Evolutionary conservation across 202 grass and related monocot species (phyloP).

Genomic region (Schoenoplectus tabernaemontani): DNA sequence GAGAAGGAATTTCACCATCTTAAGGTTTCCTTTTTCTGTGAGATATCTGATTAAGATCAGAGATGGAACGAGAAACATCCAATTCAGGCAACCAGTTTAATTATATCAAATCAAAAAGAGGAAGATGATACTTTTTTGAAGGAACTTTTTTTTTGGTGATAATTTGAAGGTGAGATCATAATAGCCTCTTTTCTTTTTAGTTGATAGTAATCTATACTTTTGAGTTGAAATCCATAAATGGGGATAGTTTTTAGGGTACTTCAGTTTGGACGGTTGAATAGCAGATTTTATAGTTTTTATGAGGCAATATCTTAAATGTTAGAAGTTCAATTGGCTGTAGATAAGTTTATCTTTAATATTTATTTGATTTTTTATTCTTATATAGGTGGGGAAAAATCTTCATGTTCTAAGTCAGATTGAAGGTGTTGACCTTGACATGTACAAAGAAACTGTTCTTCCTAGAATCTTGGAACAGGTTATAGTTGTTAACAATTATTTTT

Average conservation of each 20-base stretch:
- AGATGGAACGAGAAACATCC: background rate
- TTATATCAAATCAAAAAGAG: background rate
- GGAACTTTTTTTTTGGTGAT: background rate
- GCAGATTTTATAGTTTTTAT: background rate
- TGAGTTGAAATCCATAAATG: background rate
- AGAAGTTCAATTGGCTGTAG: background rate
- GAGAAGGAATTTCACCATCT: background rate
- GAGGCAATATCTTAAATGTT: background rate
- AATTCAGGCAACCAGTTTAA: too few relatives aligned
- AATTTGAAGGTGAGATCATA: background rate
- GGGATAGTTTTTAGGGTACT: background rate
- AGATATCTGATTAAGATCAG: background rate
- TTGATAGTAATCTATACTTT: background rate
- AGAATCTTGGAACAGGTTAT: conserved; percentile 94
- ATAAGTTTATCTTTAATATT: background rate
- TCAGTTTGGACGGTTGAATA: background rate
- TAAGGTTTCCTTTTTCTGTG: background rate
- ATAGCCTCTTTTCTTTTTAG: too few relatives aligned
- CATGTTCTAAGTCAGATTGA: conserved; percentile 97
- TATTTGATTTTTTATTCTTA: conserved; percentile 15
- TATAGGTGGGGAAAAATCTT: conserved; percentile 96
- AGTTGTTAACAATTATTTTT: conserved; percentile 15
- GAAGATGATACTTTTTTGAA: background rate
- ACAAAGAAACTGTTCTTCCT: conserved; percentile 99
- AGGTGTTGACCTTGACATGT: conserved; percentile 98